phyloP scores from a whole-genome alignment of 2,329 filamentous ascomycete species.

The Pseudopyrenochaeta lycopersici region DNA sequence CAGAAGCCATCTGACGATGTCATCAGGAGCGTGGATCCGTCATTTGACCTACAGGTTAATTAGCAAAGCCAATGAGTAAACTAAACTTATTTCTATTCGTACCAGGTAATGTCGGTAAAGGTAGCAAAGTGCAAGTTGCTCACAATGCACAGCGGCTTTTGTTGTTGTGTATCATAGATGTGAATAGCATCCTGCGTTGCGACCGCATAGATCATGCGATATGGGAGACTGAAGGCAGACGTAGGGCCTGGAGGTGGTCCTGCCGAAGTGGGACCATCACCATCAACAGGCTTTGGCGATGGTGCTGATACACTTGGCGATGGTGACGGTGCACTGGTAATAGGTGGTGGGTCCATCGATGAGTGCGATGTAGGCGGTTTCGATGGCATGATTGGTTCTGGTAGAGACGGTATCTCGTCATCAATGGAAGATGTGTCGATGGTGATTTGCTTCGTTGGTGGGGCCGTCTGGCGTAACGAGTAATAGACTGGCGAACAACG shows the following conservation, averaged over 20 bases:
- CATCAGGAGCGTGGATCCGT: slow-evolving; percentile 83
- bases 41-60: slow-evolving; percentile 68
- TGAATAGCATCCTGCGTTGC: slow-evolving; percentile 95
- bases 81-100: slow-evolving; percentile 46
- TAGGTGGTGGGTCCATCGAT: slow-evolving; percentile 84
- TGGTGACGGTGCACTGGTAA: slow-evolving; percentile 63
- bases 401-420: slow-evolving; percentile 82
- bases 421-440: slow-evolving; percentile 92
- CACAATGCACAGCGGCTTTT: slow-evolving; percentile 90
- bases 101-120: slow-evolving; percentile 97
- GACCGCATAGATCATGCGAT: slow-evolving; percentile 95
- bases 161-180: slow-evolving; percentile 96
- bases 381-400: slow-evolving; percentile 75
- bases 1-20: slow-evolving; percentile 99
- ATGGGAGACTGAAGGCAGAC: slow-evolving; percentile 83
- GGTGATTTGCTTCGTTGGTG: slow-evolving; percentile 85
- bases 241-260: slow-evolving; percentile 55
- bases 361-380: slow-evolving; percentile 67
- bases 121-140: slow-evolving; percentile 98
- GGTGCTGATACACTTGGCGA: slow-evolving; percentile 61
- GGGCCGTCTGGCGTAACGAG: slow-evolving; percentile 72
- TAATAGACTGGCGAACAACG: slow-evolving; percentile 93
- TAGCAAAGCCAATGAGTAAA: background rate
- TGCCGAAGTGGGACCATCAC: slow-evolving; percentile 63
- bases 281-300: slow-evolving; percentile 62